Base-by-base conservation (phyloP, 352 stramenopile genomes). In the Peronospora destructor region DNA sequence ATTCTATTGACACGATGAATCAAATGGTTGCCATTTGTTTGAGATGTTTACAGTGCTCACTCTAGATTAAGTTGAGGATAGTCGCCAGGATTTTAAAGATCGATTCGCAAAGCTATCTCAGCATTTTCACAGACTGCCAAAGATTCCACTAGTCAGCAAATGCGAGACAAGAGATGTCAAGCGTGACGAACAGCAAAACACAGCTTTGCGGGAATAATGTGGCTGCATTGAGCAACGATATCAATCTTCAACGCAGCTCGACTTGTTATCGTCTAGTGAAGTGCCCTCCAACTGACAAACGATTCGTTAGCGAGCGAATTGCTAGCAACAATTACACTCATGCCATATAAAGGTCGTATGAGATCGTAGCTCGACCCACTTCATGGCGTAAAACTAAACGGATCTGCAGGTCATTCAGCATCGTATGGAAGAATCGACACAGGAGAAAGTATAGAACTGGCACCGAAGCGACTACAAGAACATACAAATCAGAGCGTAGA, bases 291-390 rank as follows among this genome's bases (percentile, higher is more conserved):
- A n/a, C n/a, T n/a, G n/a, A n/a, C n/a, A n/a, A n/a, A n/a, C n/a
- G n/a, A n/a, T n/a, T n/a, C n/a, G n/a, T n/a, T n/a, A 3, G 19
- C 59, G 16, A 66, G 66, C 53, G 64, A 71, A 28, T 54, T 59
- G 41, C 39, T 68, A n/a, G 53, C 56, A 7, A 56, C 60, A 45
- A 60, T 73, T n/a, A 62, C 56, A 8, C 41, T 72, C 14, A 59
- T 69, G n/a, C 12, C 52, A 10, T 21, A 37, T 12, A 48, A 76
- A 10, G 72, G 82, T 11, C 65, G 72, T 1, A 64, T 53, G 16
- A 77, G 73, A 19, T 81, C 68, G 6, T 75, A 89, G 33, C 63
- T 89, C 3, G 75, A 85, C 36, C 77, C n/a, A n/a, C n/a, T n/a
- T n/a, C n/a, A n/a, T n/a, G n/a, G n/a, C n/a, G n/a, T n/a, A n/a